These are phyloP conservation scores for Phytophthora quininea DNA, from an alignment of 352 stramenopile species.

Conservation along the genomic window DNA sequence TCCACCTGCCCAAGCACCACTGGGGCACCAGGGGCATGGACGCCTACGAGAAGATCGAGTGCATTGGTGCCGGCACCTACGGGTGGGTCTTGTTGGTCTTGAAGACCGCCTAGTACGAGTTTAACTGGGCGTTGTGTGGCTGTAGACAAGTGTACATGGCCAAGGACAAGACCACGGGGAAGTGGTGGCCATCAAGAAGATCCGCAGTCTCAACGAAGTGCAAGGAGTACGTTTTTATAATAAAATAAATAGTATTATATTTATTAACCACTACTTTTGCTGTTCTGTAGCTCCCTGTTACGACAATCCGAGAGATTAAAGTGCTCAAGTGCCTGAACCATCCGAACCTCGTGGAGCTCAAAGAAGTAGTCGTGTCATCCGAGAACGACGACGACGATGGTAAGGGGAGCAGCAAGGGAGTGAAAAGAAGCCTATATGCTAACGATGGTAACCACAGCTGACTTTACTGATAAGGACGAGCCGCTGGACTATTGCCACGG, in stretches of 20 bases:
- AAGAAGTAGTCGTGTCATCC: constrained; percentile 94
- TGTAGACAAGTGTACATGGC: constrained; percentile 89
- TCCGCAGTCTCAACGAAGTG: constrained; percentile 90
- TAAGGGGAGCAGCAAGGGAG: constrained; percentile 23
- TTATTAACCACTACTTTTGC: constrained; percentile 5
- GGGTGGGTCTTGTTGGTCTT: constrained; percentile 43
- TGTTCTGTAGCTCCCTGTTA: constrained; percentile 87
- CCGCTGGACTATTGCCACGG: constrained; percentile 85
- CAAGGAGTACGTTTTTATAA: constrained; percentile 65
- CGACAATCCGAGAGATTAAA: constrained; percentile 98
- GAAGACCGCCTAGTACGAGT: not conserved
- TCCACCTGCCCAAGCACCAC: constrained; percentile 84
- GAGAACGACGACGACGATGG: constrained; percentile 86
- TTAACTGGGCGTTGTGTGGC: constrained; percentile 10
- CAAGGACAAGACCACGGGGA: constrained; percentile 84
- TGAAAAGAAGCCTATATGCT: not conserved
- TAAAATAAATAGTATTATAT: not conserved
- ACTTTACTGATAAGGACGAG: constrained; percentile 88
- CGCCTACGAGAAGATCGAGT: constrained; percentile 90
- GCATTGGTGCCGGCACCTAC: constrained; percentile 90
- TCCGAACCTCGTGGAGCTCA: constrained; percentile 95
- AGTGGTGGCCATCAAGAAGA: constrained; percentile 92
- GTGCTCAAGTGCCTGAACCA: constrained; percentile 97
- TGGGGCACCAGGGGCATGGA: constrained; percentile 86
- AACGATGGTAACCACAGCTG: constrained; percentile 31